phyloP scores from a whole-genome alignment of 148 eudicot genomes.

The Amaranthus palmeri region DNA sequence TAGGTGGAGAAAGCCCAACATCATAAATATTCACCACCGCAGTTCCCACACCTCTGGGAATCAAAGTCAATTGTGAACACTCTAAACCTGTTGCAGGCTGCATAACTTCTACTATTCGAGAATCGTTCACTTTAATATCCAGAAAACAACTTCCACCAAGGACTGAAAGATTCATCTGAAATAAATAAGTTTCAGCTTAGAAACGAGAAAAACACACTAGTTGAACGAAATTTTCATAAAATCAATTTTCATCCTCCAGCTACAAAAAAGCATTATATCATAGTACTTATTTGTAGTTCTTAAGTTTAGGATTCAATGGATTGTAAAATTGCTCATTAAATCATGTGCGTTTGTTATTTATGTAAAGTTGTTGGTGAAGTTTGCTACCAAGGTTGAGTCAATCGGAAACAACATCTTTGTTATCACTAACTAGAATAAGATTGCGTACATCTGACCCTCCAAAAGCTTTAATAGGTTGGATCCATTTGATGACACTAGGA shows the following conservation, averaged over 20 bases:
- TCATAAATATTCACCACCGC: conserved; percentile 66
- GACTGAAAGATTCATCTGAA: conserved; percentile 69
- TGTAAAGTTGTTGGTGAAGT: too few relatives aligned
- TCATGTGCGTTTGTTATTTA: too few relatives aligned
- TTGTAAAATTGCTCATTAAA: too few relatives aligned
- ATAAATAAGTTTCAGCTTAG: conserved; percentile 7
- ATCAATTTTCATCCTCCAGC: conserved; percentile 9
- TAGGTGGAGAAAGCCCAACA: conserved; percentile 71
- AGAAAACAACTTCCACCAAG: conserved; percentile 78
- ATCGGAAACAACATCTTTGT: too few relatives aligned
- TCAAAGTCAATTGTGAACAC: conserved; percentile 54
- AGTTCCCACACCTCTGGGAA: conserved; percentile 66
- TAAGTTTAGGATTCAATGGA: too few relatives aligned
- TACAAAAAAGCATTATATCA: neutral
- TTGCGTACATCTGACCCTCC: too few relatives aligned
- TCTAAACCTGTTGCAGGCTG: conserved; percentile 46
- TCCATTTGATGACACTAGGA: too few relatives aligned
- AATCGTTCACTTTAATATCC: conserved; percentile 60
- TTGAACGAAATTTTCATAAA: neutral
- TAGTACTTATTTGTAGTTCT: too few relatives aligned
- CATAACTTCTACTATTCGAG: conserved; percentile 60
- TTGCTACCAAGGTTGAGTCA: too few relatives aligned
- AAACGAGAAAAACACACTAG: conserved; percentile 2
- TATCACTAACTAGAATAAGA: too few relatives aligned
- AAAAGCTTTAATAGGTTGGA: too few relatives aligned